Base-by-base conservation (phyloP, 768 basidiomycete genomes). In the Leccinellum albellum region DNA sequence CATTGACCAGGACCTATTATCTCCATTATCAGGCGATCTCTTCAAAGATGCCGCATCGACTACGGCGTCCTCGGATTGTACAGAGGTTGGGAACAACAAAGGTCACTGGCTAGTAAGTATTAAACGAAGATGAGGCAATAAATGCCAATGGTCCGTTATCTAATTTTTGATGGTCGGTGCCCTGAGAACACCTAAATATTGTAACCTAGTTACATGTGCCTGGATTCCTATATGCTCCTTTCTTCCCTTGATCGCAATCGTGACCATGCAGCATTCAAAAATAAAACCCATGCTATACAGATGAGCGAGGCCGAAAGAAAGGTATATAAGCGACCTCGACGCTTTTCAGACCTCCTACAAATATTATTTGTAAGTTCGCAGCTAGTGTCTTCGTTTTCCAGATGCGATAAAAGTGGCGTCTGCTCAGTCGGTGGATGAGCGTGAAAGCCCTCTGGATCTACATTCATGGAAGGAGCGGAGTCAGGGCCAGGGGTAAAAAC, bases 261-360 rank as follows among this genome's bases (percentile, higher is more conserved):
- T 53, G 78, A 66, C 78, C 78, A 85, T 0, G 85, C 87, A 17
- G 83, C 86, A 10, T 64, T 75, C 64, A 89, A 72, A 70, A 89
- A 89, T 58, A 88, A 67, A 33, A 79, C 64, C 88, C 87, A 90
- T 6, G 85, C 81, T 48, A 65, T 69, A 15, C 79, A 61, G 10
- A 88, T 77, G 32, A 85, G 64, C 2, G 61, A 50, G 17, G 60
- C 74, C 45, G 76, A 78, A 24, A 81, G 58, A 31, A 71, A 61
- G 26, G 79, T 75, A 57, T 83, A 86, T 1, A 82, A 20, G 56
- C 74, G 62, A 2, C 88, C 88, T 42, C 87, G 72, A 58, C 71
- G 67, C 31, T 64, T 70, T 66, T 83, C 79, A 48, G 67, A 66
- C 53, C 55, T 62, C 37, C 68, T 69, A 14, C 59, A 56, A 35